Percentiles rank a stretch among this genome's conserved stretches.
These are phyloP conservation scores for Metschnikowia corniflorae DNA, from an alignment of 805 yeast genomes.

Conservation along the genomic window DNA sequence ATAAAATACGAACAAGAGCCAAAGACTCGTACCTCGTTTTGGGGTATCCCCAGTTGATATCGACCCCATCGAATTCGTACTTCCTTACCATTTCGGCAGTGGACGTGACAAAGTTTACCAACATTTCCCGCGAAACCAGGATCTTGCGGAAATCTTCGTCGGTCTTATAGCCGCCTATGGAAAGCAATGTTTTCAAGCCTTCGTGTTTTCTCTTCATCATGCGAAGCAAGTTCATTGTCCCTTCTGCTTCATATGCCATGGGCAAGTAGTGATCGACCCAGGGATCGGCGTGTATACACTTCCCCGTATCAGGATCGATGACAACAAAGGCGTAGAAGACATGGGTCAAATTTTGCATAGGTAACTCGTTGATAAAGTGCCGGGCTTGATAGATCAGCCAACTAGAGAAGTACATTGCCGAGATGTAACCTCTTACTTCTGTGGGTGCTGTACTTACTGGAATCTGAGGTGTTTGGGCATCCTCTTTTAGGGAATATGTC, in stretches of 20 bases:
- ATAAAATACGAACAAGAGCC: slow-evolving; percentile 42
- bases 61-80: slow-evolving; percentile 83
- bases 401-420: slow-evolving; percentile 43
- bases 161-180: slow-evolving; percentile 81
- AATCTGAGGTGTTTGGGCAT: too few species aligned
- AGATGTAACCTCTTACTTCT: slow-evolving; percentile 7
- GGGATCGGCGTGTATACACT: slow-evolving; percentile 51
- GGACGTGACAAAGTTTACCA: slow-evolving; percentile 48
- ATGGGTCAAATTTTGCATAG: slow-evolving; percentile 55
- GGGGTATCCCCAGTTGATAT: slow-evolving; percentile 95
- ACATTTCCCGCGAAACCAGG: slow-evolving; percentile 15
- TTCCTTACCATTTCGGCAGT: slow-evolving; percentile 44
- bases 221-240: slow-evolving; percentile 27
- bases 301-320: slow-evolving; percentile 53
- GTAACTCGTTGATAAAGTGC: slow-evolving; percentile 62
- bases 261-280: slow-evolving; percentile 60
- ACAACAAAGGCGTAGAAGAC: slow-evolving; percentile 75
- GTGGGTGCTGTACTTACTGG: too few species aligned
- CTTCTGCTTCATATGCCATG: slow-evolving; percentile 31
- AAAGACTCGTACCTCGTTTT: slow-evolving; percentile 42
- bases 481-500: too few species aligned
- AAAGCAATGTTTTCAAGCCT: slow-evolving; percentile 55
- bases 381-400: slow-evolving; percentile 41
- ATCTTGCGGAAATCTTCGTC: slow-evolving; percentile 35
- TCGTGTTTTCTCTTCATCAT: slow-evolving; percentile 40